These are phyloP conservation scores for Rubia balearica DNA, from an alignment of 305 asterid genomes.

Conservation along the genomic window DNA sequence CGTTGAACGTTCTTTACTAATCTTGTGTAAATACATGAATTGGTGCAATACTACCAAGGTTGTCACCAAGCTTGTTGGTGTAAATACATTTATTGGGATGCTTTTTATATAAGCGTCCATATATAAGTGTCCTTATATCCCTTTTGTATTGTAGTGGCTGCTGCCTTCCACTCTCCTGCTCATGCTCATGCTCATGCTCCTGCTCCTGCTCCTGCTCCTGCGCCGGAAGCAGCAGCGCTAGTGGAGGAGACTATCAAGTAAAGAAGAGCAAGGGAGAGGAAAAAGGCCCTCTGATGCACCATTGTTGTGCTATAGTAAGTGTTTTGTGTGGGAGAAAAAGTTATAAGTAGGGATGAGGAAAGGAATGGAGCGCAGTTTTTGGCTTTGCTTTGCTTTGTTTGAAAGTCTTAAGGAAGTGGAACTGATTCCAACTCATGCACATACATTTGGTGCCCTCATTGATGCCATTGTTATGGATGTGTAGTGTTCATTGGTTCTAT, in stretches of 20 bases:
- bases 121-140: too few species aligned
- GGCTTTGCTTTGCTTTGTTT: slow-evolving; percentile 33
- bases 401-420: slow-evolving; percentile 30
- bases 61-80: too few species aligned
- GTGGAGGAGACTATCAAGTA: slow-evolving; percentile 26
- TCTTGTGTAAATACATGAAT: too few species aligned
- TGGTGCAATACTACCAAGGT: too few species aligned
- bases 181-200: too few species aligned
- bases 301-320: slow-evolving; percentile 20
- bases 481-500: too few species aligned
- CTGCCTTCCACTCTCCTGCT: too few species aligned
- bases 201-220: slow-evolving; percentile 1
- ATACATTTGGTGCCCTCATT: slow-evolving; percentile 14
- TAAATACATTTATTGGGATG: too few species aligned
- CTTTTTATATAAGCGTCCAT: too few species aligned
- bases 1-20: too few species aligned
- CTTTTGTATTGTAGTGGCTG: too few species aligned
- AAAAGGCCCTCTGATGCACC: slow-evolving; percentile 22
- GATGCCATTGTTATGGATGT: slow-evolving; percentile 4
- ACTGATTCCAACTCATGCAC: slow-evolving; percentile 17
- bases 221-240: slow-evolving; percentile 12
- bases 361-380: slow-evolving; percentile 18
- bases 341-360: slow-evolving; percentile 10
- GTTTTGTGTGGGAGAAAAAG: neutral
- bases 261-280: slow-evolving; percentile 31